Evolutionary conservation across 2,329 filamentous ascomycete genomes (phyloP), one percentile per base, ranked within the genome.

Genomic region (Hypoxylon sp.): DNA sequence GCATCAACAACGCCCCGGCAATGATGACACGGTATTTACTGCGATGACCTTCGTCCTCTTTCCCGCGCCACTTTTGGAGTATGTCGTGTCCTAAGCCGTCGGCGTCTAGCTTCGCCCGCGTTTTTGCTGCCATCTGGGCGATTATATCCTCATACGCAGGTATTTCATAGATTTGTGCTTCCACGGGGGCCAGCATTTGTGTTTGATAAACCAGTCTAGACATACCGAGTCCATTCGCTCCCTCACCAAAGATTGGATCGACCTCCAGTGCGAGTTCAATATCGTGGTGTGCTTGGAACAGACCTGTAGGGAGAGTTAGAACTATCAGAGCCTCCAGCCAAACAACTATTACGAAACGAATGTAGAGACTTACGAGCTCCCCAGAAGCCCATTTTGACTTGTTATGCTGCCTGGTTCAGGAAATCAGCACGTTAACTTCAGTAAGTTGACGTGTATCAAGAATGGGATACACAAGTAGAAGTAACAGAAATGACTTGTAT

Each of bases 1-100:
- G 62, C 73, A 74, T 74, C 66, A 75, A 58, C 40, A 72, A 20
- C 2, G 68, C 72, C 11, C 68, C 67, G 42, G 65, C 51, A 7
- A 75, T 12, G 32, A 70, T 58, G 44, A 72, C 40, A 2, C 40
- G 56, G 58, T 72, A 73, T 30, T 69, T 45, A 12, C 68, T 64
- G 33, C 33, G n/a, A 11, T n/a, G 9, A 2, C 14, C n/a, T n/a
- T 55, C 49, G 9, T 26, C 9, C 26, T 60, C 54, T 18, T 61
- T 64, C 2, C 12, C 32, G 24, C 60, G 55, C 49, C 55, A 56
- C 9, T 53, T 42, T 18, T 5, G 4, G 11, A 68, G 12, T 4
- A 57, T 1, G 11, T 24, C 45, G 11, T 53, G 20, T 16, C 33
- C 53, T 20, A 53, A 46, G 18, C 12, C 44, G 16, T 63, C 18